Conservation (phyloP, 768 basidiomycete species). For the Podaxis carcinomalis region DNA sequence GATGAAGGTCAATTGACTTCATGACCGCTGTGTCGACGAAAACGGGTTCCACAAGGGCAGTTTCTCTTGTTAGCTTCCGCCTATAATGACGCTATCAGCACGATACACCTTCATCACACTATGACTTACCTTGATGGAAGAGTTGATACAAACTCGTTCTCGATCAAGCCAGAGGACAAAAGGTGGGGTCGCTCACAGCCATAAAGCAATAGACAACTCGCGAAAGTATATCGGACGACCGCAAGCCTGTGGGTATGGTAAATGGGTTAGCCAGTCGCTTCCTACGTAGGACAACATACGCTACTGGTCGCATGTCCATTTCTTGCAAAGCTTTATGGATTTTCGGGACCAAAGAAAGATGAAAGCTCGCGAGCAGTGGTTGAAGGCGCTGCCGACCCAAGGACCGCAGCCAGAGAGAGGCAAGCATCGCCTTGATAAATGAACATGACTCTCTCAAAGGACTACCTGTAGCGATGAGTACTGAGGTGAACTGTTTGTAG, state of each 20-base stretch:
- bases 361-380: conserved; percentile 41
- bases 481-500: conserved; percentile 42
- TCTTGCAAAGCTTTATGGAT: conserved; percentile 33
- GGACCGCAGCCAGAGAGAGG: conserved; percentile 59
- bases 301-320: conserved; percentile 22
- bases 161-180: conserved; percentile 40
- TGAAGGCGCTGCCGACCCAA: conserved; percentile 59
- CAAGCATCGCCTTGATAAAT: conserved; percentile 50
- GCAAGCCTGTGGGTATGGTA: conserved; percentile 25
- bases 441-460: conserved; percentile 39
- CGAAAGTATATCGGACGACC: conserved; percentile 61
- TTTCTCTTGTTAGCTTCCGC: conserved; percentile 41
- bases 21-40: conserved; percentile 56
- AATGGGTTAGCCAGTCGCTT: background rate
- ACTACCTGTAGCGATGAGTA: conserved; percentile 31
- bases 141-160: conserved; percentile 39
- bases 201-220: conserved; percentile 57
- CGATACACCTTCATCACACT: background rate
- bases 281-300: conserved; percentile 30
- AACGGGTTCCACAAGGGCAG: conserved; percentile 51
- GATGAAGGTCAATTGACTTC: conserved; percentile 46
- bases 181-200: conserved; percentile 58
- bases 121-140: conserved; percentile 52
- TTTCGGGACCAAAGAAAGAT: conserved; percentile 36
- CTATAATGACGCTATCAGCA: conserved; percentile 24